These are phyloP conservation scores for Venturia nashicola DNA, from an alignment of 2,329 filamentous ascomycete species.

Conservation along the genomic window DNA sequence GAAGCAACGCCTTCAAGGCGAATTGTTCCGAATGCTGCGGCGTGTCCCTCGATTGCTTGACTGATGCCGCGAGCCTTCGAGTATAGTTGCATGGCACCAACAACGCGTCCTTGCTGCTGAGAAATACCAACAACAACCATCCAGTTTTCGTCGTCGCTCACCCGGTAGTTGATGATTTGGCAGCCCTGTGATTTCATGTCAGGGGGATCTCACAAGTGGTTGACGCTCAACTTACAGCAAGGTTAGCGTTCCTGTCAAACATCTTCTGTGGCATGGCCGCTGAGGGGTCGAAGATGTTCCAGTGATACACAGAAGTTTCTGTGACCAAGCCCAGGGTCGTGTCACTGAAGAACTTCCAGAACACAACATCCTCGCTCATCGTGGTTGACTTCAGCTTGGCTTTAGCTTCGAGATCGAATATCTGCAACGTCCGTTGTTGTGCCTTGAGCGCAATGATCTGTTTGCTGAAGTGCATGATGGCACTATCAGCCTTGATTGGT, in stretches of 20 bases:
- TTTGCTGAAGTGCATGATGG: constrained; percentile 97
- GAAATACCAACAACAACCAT: constrained; percentile 96
- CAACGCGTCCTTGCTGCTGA: constrained; percentile 82
- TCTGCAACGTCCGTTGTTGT: constrained; percentile 86
- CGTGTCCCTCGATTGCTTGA: constrained; percentile 95
- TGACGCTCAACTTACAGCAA: constrained; percentile 51
- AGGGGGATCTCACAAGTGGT: neutral
- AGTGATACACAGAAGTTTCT: constrained; percentile 85
- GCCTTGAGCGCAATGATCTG: constrained; percentile 96
- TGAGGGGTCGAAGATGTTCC: constrained; percentile 84
- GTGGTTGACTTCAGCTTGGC: constrained; percentile 92
- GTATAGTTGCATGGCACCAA: constrained; percentile 94
- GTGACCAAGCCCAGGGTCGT: constrained; percentile 81
- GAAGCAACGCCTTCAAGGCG: constrained; percentile 77
- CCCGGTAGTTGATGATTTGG: constrained; percentile 99
- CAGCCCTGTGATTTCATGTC: constrained; percentile 48
- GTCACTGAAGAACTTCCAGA: constrained; percentile 99
- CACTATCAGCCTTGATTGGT: constrained; percentile 98
- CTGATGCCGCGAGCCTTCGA: constrained; percentile 93
- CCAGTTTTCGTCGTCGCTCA: constrained; percentile 93
- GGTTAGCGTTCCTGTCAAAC: constrained; percentile 87
- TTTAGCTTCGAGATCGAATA: constrained; percentile 90
- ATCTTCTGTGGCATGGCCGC: constrained; percentile 66
- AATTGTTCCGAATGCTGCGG: constrained; percentile 83
- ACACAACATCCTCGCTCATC: constrained; percentile 95